Base-by-base conservation (phyloP, 2,329 filamentous ascomycete genomes). In the Colletotrichum somersetense region DNA sequence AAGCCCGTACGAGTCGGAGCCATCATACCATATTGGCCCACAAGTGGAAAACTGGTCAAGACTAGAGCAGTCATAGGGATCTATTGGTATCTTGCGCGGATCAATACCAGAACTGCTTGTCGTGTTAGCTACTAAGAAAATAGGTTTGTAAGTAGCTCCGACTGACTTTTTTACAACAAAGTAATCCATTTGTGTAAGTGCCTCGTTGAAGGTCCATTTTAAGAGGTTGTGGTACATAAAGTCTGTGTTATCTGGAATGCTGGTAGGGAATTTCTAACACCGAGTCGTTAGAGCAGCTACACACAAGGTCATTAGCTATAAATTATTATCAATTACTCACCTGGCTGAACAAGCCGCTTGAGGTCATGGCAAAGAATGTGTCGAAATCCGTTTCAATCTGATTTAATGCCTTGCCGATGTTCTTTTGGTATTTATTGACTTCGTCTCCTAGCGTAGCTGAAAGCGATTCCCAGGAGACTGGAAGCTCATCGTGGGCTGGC, bases 141-240 rank as follows among this genome's bases (percentile, higher is more conserved):
- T 8, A 14, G 16, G 40, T 11, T 30, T 46, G 11, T 11, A 12
- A 33, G 46, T 10, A 12, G n/a, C 10, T 2, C 18, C 1, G 14
- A 65, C 61, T 2, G 11, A 69, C 66, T 69, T 69, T 52, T 69
- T 69, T 20, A 69, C 66, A 6, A n/a, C 61, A 38, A 69, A 69
- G 52, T 69, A 69, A 7, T 56, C 52, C 52, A 8, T 40, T 33
- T 42, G 52, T 14, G 12, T 42, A 26, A 69, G 33, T 3, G 66
- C 66, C 42, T 58, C 23, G 42, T 69, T 69, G 2, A 69, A 35
- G 0, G 44, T 55, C 61, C 61, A 69, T 42, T 58, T 69, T 8
- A 65, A 44, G 20, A 69, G 52, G 23, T 42, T 50, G 16, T 69
- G 66, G 18, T 65, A 69, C 61, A 69, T 69, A 20, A 52, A 65